Evolutionary conservation across 768 basidiomycete species (phyloP).

Genomic region (Lactarius quietus): DNA sequence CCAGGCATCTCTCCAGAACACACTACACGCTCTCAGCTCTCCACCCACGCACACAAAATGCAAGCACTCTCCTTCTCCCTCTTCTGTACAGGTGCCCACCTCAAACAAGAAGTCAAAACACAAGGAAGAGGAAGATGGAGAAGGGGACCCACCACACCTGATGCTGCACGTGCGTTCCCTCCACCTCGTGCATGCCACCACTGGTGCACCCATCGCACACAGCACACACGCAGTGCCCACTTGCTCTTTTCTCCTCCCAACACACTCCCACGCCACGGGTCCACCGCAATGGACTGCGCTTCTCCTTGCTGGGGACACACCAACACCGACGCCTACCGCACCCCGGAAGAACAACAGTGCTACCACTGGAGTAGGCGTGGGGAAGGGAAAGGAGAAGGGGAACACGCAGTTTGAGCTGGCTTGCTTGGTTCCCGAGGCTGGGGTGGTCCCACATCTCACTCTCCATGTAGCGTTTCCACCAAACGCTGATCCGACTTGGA

Average conservation of each 20-base stretch:
- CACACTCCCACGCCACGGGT: slow-evolving; percentile 52
- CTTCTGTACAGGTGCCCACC: background rate
- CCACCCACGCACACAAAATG: slow-evolving; percentile 6
- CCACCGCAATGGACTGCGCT: slow-evolving; percentile 73
- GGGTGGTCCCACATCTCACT: slow-evolving; percentile 10
- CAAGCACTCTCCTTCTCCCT: slow-evolving; percentile 7
- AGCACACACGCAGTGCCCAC: slow-evolving; percentile 47
- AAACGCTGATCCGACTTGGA: too few species aligned
- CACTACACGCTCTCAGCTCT: slow-evolving; percentile 3
- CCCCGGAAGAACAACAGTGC: slow-evolving; percentile 34
- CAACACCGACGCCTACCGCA: slow-evolving; percentile 25
- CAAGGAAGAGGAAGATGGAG: background rate
- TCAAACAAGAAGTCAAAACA: slow-evolving; percentile 17
- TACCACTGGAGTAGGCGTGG: background rate
- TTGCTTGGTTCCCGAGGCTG: slow-evolving; percentile 30
- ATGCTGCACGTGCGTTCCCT: slow-evolving; percentile 56
- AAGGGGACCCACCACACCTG: slow-evolving; percentile 31
- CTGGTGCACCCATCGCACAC: slow-evolving; percentile 47
- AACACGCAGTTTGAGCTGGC: slow-evolving; percentile 24
- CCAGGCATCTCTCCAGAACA: slow-evolving; percentile 9
- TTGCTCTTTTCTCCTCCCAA: slow-evolving; percentile 69
- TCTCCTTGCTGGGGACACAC: slow-evolving; percentile 53
- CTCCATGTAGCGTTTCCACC: too few species aligned
- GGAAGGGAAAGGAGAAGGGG: slow-evolving; percentile 27
- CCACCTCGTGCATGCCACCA: slow-evolving; percentile 47